Evolutionary conservation across 1,284 basidiomycete genomes (phyloP), one percentile per base, ranked within the genome.

Genomic region (Papiliotrema nemorosa): DNA sequence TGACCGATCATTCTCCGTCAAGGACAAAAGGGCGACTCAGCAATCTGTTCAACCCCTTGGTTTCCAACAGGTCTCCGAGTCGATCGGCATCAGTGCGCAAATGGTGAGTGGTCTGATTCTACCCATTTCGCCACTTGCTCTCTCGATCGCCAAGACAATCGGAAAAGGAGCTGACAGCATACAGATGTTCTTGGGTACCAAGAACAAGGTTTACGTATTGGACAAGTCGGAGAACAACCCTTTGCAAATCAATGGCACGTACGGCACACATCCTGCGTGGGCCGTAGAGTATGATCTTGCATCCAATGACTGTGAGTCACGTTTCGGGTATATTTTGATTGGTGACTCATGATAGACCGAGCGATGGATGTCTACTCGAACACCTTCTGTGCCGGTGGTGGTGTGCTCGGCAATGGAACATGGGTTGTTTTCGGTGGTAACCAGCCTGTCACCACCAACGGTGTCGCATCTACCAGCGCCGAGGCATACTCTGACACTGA

Each of bases 321-420:
- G 13, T 48, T 21, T 14, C 16, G 24, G 16, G 12, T 22, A 20
- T 18, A n/a, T 20, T 5, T 20, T 33, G 25, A 47, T 25, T 18
- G 18, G 9, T 39, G 31, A 16, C 34, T 44, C 16, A 38, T 37
- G 10, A 3, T 58, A 52, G 72, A 67, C 56, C 74, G 77, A 34
- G 61, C 77, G 3, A 79, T 93, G 86, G 85, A 87, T 52, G 81
- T 94, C 43, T 69, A 74, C 53, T 88, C 86, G 31, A 93, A 94
- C 72, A 80, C 83, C 5, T 94, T 96, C 77, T 92, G 76, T 55
- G 77, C 77, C 5, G 78, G 77, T 43, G 78, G 79, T 16, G 72
- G 67, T 47, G 69, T 75, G 2, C 63, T 79, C 31, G 78, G 77
- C 3, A 79, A 81, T 64, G 79, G 79, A 12, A 77, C 77, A n/a